phyloP scores from a whole-genome alignment of 768 basidiomycete genomes.

The Filobasidium wieringae region DNA sequence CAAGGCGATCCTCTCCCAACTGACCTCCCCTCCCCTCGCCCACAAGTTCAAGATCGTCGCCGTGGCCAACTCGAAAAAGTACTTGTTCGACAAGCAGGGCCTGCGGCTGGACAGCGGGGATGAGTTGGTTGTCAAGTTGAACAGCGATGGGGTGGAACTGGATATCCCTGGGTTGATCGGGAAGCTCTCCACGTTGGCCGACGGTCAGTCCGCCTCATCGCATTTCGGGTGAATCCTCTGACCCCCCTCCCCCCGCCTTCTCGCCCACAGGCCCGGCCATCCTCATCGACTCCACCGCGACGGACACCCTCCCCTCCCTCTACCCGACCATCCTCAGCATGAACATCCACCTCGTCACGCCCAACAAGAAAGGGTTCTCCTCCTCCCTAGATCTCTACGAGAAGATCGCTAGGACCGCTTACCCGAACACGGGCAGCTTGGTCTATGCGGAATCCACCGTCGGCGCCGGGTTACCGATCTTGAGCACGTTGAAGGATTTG shows the following conservation, averaged over 20 bases:
- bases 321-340: conserved; percentile 69
- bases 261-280: conserved; percentile 43
- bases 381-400: conserved; percentile 57
- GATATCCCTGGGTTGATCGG: conserved; percentile 44
- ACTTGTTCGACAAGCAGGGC: conserved; percentile 20
- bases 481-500: conserved; percentile 82
- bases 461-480: conserved; percentile 86
- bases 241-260: conserved; percentile 41
- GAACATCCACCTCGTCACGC: conserved; percentile 81
- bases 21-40: conserved; percentile 52
- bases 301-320: conserved; percentile 61
- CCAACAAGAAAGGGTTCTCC: conserved; percentile 95
- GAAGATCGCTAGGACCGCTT: conserved; percentile 49
- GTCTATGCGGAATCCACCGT: conserved; percentile 69
- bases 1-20: conserved; percentile 68
- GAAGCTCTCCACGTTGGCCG: conserved; percentile 37
- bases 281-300: conserved; percentile 83
- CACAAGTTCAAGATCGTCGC: conserved; percentile 39
- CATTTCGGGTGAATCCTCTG: conserved; percentile 40
- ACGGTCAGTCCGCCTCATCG: conserved; percentile 24
- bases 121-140: conserved; percentile 26
- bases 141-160: conserved; percentile 46
- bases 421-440: conserved; percentile 47
- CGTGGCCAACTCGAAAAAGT: conserved; percentile 41
- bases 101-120: conserved; percentile 1